Evolutionary conservation across 352 stramenopile species (phyloP), one percentile per base, ranked within the genome.

Genomic region (Globisporangium cederbergense): DNA sequence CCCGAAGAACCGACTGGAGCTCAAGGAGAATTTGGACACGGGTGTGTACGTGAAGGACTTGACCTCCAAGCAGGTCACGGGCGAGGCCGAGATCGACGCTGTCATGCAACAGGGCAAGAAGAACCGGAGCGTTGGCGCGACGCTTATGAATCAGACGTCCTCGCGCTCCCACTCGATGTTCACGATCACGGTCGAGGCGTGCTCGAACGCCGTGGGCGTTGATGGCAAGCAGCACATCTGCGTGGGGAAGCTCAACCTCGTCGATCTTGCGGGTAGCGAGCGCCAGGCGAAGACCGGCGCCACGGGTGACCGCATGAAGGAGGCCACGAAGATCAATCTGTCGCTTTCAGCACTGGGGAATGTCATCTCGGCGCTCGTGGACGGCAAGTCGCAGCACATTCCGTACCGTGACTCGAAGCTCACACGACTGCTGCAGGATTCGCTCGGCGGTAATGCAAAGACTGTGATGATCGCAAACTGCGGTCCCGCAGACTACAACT

Each of bases 391-490:
- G 42, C 56, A 62, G 20, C 60, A 66, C 18, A 66, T 66, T 16
- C 98, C 97, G 0, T 97, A 96, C 61, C 81, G 89, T 22, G 87
- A 97, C 70, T 96, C 88, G 25, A 28, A 28, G 25, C 25, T 28
- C 25, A 28, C 25, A 2, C 25, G 25, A 28, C 25, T 28, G 25
- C 75, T 97, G 46, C 90, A 94, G 68, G 85, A 94, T 53, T 89
- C 82, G 22, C 75, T 93, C 9, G 84, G 84, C 42, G 84, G 82
- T 34, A 91, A 89, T 38, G 56, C 56, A 2, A 98, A 99, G 77
- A 99, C 97, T 1, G 95, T 99, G 46, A 99, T 99, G 97, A 98
- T 98, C 62, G 96, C 96, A 5, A 99, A 98, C 79, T 98, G 93
- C 60, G 97, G 96, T 2, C 97, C 97, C 0, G 96, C 97, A 13